These are phyloP conservation scores for Monotropa hypopitys DNA, from an alignment of 179 eudicot genomes.

Conservation along the genomic window DNA sequence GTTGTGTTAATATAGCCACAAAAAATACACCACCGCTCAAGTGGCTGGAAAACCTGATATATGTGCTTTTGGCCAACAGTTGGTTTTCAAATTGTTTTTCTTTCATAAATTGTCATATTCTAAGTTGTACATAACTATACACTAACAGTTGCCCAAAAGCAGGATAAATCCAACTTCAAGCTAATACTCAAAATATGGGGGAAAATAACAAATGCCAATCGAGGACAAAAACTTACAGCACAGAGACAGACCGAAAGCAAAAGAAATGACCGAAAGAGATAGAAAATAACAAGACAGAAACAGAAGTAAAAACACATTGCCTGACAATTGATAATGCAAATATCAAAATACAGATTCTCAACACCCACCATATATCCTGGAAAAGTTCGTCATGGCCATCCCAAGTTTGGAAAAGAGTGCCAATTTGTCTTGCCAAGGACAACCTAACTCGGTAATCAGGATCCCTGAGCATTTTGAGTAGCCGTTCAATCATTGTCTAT, in stretches of 20 bases:
- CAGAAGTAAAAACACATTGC: not conserved
- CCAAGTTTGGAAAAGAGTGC: constrained; percentile 94
- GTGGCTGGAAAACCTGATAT: not conserved
- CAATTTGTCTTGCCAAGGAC: constrained; percentile 61
- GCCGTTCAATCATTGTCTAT: constrained; percentile 75
- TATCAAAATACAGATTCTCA: not conserved
- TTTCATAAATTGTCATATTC: not conserved
- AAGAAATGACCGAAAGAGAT: not conserved
- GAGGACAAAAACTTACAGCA: not conserved
- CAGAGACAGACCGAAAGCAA: not conserved
- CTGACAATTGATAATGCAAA: constrained; percentile 4
- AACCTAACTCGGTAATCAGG: constrained; percentile 87
- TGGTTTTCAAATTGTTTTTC: not conserved
- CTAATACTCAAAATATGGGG: not conserved
- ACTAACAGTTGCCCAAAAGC: not conserved
- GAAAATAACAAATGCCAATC: not conserved
- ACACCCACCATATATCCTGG: constrained; percentile 69
- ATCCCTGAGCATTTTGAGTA: constrained; percentile 68
- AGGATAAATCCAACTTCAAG: not conserved
- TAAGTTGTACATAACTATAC: not conserved
- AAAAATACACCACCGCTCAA: not conserved
- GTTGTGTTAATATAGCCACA: too few species aligned
- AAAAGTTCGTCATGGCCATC: constrained; percentile 92
- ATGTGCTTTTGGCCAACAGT: not conserved
- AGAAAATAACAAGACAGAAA: not conserved